These are phyloP conservation scores for Podospora sp. DNA, from an alignment of 495 filamentous ascomycete species.

Conservation along the genomic window DNA sequence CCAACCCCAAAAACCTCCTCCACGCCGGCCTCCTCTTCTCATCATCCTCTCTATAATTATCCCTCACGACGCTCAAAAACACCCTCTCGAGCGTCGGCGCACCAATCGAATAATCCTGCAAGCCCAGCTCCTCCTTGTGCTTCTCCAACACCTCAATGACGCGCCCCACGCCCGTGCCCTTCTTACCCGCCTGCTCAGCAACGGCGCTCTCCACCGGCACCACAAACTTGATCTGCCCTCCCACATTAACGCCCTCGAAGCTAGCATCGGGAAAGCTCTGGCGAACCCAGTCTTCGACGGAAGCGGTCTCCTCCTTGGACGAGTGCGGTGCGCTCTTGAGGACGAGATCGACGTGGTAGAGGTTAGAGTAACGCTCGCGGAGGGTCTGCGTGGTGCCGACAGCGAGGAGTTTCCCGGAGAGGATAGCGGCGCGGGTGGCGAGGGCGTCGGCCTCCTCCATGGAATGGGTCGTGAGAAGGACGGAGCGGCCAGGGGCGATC, in stretches of 20 bases:
- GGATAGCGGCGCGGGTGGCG: constrained; percentile 66
- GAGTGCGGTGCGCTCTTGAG: constrained; percentile 70
- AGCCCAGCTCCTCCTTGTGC: constrained; percentile 61
- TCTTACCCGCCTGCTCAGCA: constrained; percentile 11
- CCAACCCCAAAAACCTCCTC: constrained; percentile 16
- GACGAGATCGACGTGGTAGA: constrained; percentile 68
- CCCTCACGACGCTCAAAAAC: constrained; percentile 74
- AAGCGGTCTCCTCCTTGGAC: constrained; percentile 61
- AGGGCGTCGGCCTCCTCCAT: constrained; percentile 79
- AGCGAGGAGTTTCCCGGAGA: constrained; percentile 65
- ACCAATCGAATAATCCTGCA: constrained; percentile 75
- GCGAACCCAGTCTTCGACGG: constrained; percentile 62
- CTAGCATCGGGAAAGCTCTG: constrained; percentile 57
- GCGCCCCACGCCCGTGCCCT: constrained; percentile 40
- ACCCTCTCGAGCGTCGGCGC: constrained; percentile 82
- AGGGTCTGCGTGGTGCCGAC: constrained; percentile 64
- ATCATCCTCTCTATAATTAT: constrained; percentile 73
- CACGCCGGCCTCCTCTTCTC: constrained; percentile 26
- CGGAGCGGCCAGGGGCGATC: constrained; percentile 58
- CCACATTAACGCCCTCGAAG: constrained; percentile 69
- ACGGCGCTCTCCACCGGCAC: constrained; percentile 52
- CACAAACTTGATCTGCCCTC: constrained; percentile 77
- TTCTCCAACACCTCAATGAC: constrained; percentile 55
- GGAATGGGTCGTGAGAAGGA: constrained; percentile 69
- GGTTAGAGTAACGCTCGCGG: constrained; percentile 59